phyloP scores from a whole-genome alignment of 768 basidiomycete genomes.

The Macrolepiota dolichaula region DNA sequence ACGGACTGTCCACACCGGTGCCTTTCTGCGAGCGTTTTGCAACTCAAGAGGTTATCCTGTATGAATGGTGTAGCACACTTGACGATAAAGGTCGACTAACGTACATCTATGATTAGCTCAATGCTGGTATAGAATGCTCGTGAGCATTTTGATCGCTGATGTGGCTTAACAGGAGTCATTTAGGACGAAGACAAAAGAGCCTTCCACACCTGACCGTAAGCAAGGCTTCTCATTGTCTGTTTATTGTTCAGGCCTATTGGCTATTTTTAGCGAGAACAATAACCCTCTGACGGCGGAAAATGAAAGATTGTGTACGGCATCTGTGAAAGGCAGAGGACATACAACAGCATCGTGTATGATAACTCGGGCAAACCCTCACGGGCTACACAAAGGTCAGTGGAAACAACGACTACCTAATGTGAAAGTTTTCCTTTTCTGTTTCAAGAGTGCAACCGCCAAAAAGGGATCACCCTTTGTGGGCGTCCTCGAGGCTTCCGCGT shows the following conservation, averaged over 20 bases:
- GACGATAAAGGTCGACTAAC: background rate
- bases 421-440: background rate
- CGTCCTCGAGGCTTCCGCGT: background rate
- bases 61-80: background rate
- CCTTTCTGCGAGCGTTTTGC: no score
- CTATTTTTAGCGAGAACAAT: conserved; percentile 5
- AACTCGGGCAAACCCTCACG: background rate
- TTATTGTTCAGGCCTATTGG: background rate
- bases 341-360: background rate
- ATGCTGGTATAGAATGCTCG: no score
- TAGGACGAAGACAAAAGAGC: background rate
- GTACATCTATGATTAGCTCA: no score
- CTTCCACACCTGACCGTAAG: background rate
- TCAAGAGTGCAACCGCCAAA: background rate
- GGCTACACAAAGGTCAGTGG: background rate
- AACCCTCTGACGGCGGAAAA: background rate
- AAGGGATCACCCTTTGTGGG: background rate
- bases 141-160: no score
- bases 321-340: background rate
- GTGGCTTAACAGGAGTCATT: no score
- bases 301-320: background rate
- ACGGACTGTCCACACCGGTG: no score
- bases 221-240: background rate
- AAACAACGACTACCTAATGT: conserved; percentile 1
- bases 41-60: no score